Conservation (phyloP, 164 flowering plant species). For the Dillenia turbinata region DNA sequence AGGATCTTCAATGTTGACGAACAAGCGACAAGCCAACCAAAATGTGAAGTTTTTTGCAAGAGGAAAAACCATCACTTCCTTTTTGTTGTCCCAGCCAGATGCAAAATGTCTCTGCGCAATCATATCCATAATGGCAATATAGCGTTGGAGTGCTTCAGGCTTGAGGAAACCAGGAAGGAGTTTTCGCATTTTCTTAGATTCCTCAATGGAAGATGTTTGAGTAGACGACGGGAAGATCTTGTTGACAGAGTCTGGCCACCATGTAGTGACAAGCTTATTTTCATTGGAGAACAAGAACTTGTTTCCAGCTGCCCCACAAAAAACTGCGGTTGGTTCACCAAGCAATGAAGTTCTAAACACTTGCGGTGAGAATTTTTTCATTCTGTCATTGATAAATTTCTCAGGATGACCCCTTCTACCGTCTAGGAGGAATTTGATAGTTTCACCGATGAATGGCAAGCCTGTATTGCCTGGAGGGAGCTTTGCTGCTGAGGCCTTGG, state of each 20-base stretch:
- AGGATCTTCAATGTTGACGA: neutral
- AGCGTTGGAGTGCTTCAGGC: conserved; percentile 1
- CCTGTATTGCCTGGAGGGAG: conserved; percentile 5
- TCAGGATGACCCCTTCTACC: conserved; percentile 2
- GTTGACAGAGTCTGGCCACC: conserved; percentile 7
- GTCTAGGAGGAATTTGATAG: neutral
- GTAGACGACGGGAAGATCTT: conserved; percentile 1
- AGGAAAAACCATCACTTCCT: neutral
- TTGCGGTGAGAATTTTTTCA: conserved; percentile 1
- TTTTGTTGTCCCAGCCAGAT: neutral
- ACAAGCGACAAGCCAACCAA: conserved; percentile 4
- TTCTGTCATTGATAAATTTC: conserved; percentile 5
- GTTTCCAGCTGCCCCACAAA: conserved; percentile 1
- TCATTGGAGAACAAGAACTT: conserved; percentile 12
- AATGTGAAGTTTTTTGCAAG: neutral
- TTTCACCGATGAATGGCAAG: conserved; percentile 8
- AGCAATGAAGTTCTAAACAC: conserved; percentile 6
- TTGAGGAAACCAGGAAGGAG: neutral
- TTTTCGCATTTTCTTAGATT: neutral
- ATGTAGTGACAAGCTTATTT: conserved; percentile 7
- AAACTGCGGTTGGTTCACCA: neutral
- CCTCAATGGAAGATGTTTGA: neutral
- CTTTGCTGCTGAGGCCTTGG: neutral
- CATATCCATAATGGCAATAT: neutral
- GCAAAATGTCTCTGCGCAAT: neutral